phyloP scores from a whole-genome alignment of 139 green algal genomes.

The Chlorella ohadii region DNA sequence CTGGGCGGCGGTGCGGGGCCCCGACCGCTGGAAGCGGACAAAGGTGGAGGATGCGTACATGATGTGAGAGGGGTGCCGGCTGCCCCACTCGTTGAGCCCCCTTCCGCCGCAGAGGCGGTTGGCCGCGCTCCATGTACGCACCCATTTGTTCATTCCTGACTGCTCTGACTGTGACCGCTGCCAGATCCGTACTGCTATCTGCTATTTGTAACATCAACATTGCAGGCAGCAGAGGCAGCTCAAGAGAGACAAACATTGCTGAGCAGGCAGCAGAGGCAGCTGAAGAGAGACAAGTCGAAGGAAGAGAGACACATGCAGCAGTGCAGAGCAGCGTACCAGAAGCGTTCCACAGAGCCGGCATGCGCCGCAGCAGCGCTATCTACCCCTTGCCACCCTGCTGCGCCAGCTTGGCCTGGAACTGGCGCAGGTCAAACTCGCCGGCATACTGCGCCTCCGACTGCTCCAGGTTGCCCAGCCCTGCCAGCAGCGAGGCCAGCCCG shows the following conservation, averaged over 20 bases:
- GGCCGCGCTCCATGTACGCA: not conserved
- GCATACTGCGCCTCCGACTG: constrained; percentile 88
- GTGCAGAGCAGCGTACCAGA: too few relatives aligned
- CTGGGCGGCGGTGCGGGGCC: constrained; percentile 51
- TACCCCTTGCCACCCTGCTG: not conserved
- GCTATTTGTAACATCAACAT: not conserved
- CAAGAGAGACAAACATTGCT: not conserved
- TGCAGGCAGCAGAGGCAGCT: not conserved
- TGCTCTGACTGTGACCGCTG: not conserved
- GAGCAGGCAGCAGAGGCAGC: not conserved
- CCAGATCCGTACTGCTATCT: not conserved
- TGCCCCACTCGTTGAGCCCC: too few relatives aligned
- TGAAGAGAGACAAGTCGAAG: not conserved
- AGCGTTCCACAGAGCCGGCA: too few relatives aligned
- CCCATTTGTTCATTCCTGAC: not conserved
- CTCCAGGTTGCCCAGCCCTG: constrained; percentile 83
- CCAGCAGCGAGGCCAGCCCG: constrained; percentile 75
- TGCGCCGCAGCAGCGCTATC: too few relatives aligned
- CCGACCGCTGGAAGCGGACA: constrained; percentile 62
- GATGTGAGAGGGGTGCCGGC: not conserved
- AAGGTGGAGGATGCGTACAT: constrained; percentile 66
- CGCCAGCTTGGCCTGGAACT: constrained; percentile 75
- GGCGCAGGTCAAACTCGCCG: constrained; percentile 83
- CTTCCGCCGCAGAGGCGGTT: not conserved
- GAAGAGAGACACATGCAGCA: not conserved